phyloP scores from a whole-genome alignment of 768 basidiomycete genomes.

The Tricholomella constricta region DNA sequence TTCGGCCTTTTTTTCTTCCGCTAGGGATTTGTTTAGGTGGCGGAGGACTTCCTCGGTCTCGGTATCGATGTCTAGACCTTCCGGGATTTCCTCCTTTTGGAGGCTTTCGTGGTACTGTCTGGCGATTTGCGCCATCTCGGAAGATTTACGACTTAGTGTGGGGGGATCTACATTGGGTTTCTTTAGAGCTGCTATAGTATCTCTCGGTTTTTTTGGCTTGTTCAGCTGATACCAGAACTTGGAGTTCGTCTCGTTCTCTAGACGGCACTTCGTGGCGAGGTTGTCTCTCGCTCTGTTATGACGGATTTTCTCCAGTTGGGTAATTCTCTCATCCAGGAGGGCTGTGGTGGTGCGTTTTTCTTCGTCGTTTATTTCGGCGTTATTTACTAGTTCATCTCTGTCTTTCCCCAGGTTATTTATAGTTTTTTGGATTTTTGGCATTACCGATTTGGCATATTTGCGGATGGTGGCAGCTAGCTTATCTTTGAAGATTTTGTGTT shows the following conservation, averaged over 20 bases:
- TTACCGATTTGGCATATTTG: background rate
- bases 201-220: slow-evolving; percentile 10
- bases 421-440: background rate
- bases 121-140: slow-evolving; percentile 35
- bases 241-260: slow-evolving; percentile 17
- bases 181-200: slow-evolving; percentile 18
- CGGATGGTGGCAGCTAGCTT: background rate
- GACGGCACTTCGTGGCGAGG: slow-evolving; percentile 4
- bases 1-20: background rate
- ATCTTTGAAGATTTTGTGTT: background rate
- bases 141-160: slow-evolving; percentile 4
- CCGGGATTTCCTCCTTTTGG: slow-evolving; percentile 18
- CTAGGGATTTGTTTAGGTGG: slow-evolving; percentile 2
- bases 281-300: background rate
- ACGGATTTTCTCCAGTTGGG: background rate
- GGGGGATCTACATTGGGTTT: background rate
- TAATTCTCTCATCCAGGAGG: slow-evolving; percentile 5
- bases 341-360: background rate
- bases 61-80: slow-evolving; percentile 4
- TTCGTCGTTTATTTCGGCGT: background rate
- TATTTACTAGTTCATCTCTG: background rate
- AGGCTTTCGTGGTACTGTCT: slow-evolving; percentile 29
- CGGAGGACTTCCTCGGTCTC: background rate
- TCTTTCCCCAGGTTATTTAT: background rate
- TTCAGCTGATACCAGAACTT: slow-evolving; percentile 22